Evolutionary conservation across 208 protist species (phyloP), one percentile per base, ranked within the genome.

Genomic region (Borovskyia barvae): DNA sequence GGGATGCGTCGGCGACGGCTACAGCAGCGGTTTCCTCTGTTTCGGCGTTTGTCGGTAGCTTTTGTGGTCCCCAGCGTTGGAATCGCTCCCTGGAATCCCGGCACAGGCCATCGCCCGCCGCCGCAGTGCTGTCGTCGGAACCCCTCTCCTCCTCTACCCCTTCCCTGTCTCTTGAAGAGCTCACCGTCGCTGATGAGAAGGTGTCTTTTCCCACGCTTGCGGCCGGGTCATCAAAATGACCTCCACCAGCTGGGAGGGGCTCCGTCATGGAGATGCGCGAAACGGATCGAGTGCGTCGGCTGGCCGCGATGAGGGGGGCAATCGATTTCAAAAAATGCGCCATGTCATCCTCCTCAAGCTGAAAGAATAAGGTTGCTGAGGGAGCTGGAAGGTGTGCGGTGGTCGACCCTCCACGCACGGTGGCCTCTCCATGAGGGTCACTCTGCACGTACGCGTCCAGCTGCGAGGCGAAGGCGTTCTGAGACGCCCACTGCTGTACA

Each of bases 251-350:
- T 9, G 69, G 81, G 39, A 93, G 75, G 36, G 80, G 82, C 70
- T 82, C 78, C 29, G 87, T 88, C 12, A 82, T 55, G 35, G 80
- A 89, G 33, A 93, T 69, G 39, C 87, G 79, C 15, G 87, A 93
- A 8, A 40, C 54, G 5, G 87, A 93, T 11, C 87, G 80, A 19
- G 42, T 57, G 32, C 81, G 77, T 0, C 81, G 66, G 33, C 71
- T 79, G 6, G 81, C 78, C 14, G 85, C 75, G 12, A 92, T 65
- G 14, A 81, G 26, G 7, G 85, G 85, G 3, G 87, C 81, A 7
- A 86, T 66, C n/a, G 26, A 50, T 20, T 61, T 37, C 42, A 93
- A 50, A 51, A 93, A 93, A 47, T 76, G 51, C 1, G 47, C 11
- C 73, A 93, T 83, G 35, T 84, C 80, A 0, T 69, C 61, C 22